These are phyloP conservation scores for Phalaenopsis hybrid DNA, from an alignment of 116 monocot genomes.

Conservation along the genomic window DNA sequence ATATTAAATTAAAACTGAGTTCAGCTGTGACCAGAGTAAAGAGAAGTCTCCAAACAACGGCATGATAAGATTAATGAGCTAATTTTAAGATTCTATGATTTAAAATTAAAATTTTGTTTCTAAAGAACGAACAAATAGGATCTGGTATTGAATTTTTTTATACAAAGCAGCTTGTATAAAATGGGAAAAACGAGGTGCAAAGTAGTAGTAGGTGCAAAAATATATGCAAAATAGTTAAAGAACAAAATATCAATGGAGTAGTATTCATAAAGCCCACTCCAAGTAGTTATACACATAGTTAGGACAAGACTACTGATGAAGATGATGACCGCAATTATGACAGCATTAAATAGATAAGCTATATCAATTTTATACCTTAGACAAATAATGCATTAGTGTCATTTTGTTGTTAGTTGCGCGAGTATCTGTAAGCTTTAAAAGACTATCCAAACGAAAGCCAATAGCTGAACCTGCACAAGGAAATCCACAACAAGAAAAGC, in stretches of 20 bases:
- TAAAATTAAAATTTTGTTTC: neutral
- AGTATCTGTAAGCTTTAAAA: constrained; percentile 91
- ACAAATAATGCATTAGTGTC: constrained; percentile 98
- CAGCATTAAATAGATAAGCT: neutral
- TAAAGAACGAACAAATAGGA: neutral
- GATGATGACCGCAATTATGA: neutral
- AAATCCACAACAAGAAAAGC: neutral
- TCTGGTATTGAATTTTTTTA: neutral
- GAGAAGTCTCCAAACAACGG: neutral
- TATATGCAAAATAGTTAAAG: neutral
- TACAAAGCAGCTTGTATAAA: neutral
- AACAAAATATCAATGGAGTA: neutral
- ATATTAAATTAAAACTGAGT: too few relatives aligned
- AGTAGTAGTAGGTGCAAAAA: neutral
- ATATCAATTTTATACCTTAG: constrained; percentile 51
- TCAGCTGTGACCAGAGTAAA: too few relatives aligned
- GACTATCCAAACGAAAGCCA: constrained; percentile 93
- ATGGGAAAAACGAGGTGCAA: neutral
- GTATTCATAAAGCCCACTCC: neutral
- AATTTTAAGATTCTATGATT: neutral
- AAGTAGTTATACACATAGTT: neutral
- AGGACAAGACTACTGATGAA: neutral
- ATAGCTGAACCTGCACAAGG: constrained; percentile 75
- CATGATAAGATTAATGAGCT: neutral
- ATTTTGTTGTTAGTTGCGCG: constrained; percentile 81